Base-by-base conservation (phyloP, 306 rosid genomes). In the Prunus fruticosa region DNA sequence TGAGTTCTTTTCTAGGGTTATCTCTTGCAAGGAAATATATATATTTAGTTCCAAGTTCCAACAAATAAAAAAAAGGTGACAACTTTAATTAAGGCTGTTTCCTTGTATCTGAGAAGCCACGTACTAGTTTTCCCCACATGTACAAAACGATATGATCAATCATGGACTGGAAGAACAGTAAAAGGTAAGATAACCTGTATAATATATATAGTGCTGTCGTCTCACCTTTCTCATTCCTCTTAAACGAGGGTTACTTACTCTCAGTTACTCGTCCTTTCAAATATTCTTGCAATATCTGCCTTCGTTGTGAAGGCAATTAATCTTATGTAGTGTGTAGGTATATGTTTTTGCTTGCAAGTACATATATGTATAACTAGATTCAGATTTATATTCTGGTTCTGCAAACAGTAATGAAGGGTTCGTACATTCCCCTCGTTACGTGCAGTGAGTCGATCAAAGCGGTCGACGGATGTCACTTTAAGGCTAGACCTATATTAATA, bases 261-360 rank as follows among this genome's bases (percentile, higher is more conserved):
- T 52, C 43, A 6, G 43, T 38, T 38, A 38, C 43, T 7, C 38
- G 34, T 52, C 67, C 51, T 38, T 22, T 30, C 20, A 62, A 49
- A 47, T 47, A 45, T 14, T 64, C 20, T 52, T 28, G 23, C 72
- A 69, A 20, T 67, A 75, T 71, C 78, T 86, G 77, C 85, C 86
- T 84, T 84, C 75, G 38, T 50, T 61, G 18, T 32, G 74, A 81
- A 82, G 89, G 82, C 80, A 80, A n/a, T 74, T 47, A 9, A 22
- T 38, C 52, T 15, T 43, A 41, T 5, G 38, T 32, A 4, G 38
- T 32, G 6, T 32, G 6, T 0, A 32, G 2, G 63, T 57, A n/a
- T 41, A 11, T 41, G 47, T 1, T 45, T 22, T 67, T 45, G 41
- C 57, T 67, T 67, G 57, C 57, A 12, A 45, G 14, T n/a, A 34